These are phyloP conservation scores for Camellia granthamiana DNA, from an alignment of 148 eudicot species.

Conservation along the genomic window DNA sequence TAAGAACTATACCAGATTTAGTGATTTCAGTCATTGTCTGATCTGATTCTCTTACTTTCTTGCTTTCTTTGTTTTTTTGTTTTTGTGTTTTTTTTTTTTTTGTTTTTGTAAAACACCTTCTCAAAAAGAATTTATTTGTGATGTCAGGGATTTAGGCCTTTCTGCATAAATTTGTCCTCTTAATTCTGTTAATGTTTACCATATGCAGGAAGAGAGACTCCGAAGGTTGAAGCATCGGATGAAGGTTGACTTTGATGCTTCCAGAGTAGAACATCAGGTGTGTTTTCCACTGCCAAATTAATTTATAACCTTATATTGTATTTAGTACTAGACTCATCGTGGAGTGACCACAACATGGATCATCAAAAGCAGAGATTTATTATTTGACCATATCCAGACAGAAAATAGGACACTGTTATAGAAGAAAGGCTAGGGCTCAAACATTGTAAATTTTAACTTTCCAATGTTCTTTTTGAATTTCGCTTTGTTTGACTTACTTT, in stretches of 20 bases:
- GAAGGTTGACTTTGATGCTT: slow-evolving; percentile 61
- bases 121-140: not conserved
- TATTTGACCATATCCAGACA: not conserved
- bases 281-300: not conserved
- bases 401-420: not conserved
- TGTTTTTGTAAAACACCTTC: not conserved
- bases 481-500: slow-evolving; percentile 3
- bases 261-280: slow-evolving; percentile 77
- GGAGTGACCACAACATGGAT: not conserved
- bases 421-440: not conserved
- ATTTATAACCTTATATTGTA: not conserved
- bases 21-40: not conserved
- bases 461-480: not conserved
- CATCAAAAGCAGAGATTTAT: not conserved
- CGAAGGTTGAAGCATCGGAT: slow-evolving; percentile 66
- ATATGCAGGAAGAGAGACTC: slow-evolving; percentile 65
- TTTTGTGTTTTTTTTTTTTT: not conserved
- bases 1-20: not conserved
- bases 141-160: not conserved
- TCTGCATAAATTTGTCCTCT: slow-evolving; percentile 2
- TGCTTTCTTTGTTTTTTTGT: not conserved
- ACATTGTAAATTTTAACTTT: not conserved
- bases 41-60: not conserved
- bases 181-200: not conserved
- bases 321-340: not conserved